Evolutionary conservation across 768 basidiomycete genomes (phyloP), one percentile per base, ranked within the genome.

Genomic region (Rhodotorula paludigena): DNA sequence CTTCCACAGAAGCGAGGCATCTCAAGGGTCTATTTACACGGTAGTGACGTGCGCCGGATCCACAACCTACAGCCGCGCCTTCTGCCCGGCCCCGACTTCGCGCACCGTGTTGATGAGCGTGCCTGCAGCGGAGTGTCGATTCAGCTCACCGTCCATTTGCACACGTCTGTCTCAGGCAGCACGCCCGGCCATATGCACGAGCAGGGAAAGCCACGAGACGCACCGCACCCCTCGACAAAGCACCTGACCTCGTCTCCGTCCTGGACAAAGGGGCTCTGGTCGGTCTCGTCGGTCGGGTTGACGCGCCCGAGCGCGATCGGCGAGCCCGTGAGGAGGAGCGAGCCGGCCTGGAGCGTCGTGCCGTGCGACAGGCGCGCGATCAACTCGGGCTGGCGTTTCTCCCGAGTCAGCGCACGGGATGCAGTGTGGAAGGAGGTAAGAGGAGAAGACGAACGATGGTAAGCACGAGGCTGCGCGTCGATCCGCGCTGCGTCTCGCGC

Each of bases 321-420:
- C 8, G 74, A 72, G 18, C 77, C 78, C 10, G 78, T 79, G 42
- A 79, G 66, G 70, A 80, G 78, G 33, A 80, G 51, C 1, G 77
- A 78, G 9, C 78, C 78, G 11, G 75, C 60, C 12, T 70, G 66
- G n/a, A 79, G 69, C 0, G 78, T 79, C 4, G 78, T 74, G 5
- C 79, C 78, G 53, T 77, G 74, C 2, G 77, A 78, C 32, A 78
- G 60, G 60, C 71, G 71, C 7, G 77, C 71, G 52, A 78, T 73
- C 54, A 78, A 36, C 35, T 72, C 64, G 1, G 71, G 66, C 71
- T 72, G 41, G n/a, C n/a, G n/a, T n/a, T n/a, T n/a, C n/a, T n/a
- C 41, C 15, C 15, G 16, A 10, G 16, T 5, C 10, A 42, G 41
- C 15, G 41, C 5, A 16, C 11, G 10, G 10, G 41, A 18, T 4